Base-by-base conservation (phyloP, 305 asterid genomes). In the Solanum hybrid region DNA sequence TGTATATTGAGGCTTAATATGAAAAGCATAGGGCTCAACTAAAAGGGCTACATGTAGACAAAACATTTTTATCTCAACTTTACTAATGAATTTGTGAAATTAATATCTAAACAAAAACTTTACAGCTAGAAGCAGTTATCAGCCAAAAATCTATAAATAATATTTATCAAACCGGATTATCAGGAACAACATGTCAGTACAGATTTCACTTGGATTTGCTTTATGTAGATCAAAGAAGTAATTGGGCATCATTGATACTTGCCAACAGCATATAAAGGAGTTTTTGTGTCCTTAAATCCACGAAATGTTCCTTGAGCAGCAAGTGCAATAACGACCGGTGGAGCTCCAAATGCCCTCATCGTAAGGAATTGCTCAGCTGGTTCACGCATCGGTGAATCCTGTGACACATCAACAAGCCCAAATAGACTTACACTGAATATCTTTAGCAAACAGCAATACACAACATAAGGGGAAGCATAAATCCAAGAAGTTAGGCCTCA, bases 301-400 rank as follows among this genome's bases (percentile, higher is more conserved):
- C 98, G 98, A 89, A 96, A 97, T 86, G 98, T 93, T 92, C 99
- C 99, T 92, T 97, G 99, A 84, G 97, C 97, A 91, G 99, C 99
- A 92, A 97, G 98, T 51, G 99, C 98, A 73, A 96, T 91, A 73
- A 97, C 99, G 28, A 96, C 94, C 33, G 99, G 95, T 61, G 98
- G 98, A 91, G 99, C 97, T 87, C 99, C 99, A 90, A 95, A 94
- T 67, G 98, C 97, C 93, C 99, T 91, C 91, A 96, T 89, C 1
- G 95, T 91, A 91, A 97, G 98, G 94, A 94, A 97, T 89, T 96
- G 96, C 91, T 95, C 98, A 89, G 98, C 98, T 88, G 99, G 99
- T 67, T 71, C 13, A 87, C 94, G 97, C 97, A 97, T 97, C 37
- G 99, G 96, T 87, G 99, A 97, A 92, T 97, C 99, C 99, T 97